Base-by-base conservation (phyloP, 2,329 filamentous ascomycete genomes). In the Dactylellina haptotyla region DNA sequence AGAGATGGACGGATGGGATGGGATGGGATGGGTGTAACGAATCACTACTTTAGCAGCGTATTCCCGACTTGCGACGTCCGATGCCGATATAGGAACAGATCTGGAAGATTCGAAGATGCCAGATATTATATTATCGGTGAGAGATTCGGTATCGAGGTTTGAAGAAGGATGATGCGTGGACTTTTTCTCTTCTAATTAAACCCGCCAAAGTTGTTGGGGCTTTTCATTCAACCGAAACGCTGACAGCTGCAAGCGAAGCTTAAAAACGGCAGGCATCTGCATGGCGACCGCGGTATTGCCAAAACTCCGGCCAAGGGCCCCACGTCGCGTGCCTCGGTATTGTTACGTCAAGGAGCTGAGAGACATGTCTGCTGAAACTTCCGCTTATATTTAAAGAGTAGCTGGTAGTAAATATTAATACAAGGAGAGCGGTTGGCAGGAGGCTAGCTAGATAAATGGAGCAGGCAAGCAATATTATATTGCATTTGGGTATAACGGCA, bases 211-310 rank as follows among this genome's bases (percentile, higher is more conserved):
- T 56, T 54, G 61, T 65, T 65, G 61, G 61, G 61, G 61, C 5
- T 14, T 16, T 18, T n/a, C 23, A 25, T 65, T 65, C 61, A 65
- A 65, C 61, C 61, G 61, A 65, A 64, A 65, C 18, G 39, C 30
- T 30, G 18, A 23, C 34, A 41, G 14, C 20, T 26, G 28, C 57
- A 48, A 61, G n/a, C 37, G 46, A 30, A 63, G 12, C 16, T 32
- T 39, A 39, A 37, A 23, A 37, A 8, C 26, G 45, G 45, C 45
- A 26, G 20, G 45, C 45, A 50, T 50, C 9, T 50, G 45, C 45
- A 23, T 25, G 18, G 12, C 9, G 32, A 30, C 46, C 26, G 46
- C 46, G 26, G 26, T 32, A n/a, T 30, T 26, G 25, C 18, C 16
- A 8, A 4, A 45, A 8, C 18, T 4, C 16, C 4, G 18, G 12